Conservation (phyloP, 257 asterid genomes). For the Jacaranda copaia region DNA sequence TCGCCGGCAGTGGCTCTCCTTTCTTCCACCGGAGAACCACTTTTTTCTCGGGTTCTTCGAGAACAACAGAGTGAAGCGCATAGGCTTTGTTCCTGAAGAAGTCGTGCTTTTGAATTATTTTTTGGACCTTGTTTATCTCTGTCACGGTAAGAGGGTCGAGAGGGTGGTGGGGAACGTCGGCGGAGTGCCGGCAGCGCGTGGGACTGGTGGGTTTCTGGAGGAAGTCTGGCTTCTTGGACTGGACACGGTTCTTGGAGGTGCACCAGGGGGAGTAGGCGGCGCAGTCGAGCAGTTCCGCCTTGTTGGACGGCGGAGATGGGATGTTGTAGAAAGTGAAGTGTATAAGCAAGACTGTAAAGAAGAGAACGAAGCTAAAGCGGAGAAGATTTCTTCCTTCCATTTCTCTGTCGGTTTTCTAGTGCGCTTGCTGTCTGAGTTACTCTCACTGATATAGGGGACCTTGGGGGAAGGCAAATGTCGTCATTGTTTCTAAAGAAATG, state of each 20-base stretch:
- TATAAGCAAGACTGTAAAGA: conserved; percentile 51
- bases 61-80: conserved; percentile 78
- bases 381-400: conserved; percentile 65
- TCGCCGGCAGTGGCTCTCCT: conserved; percentile 63
- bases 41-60: conserved; percentile 78
- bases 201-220: conserved; percentile 33
- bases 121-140: conserved; percentile 58
- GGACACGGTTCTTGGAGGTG: conserved; percentile 63
- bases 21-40: conserved; percentile 67
- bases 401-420: neutral
- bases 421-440: neutral
- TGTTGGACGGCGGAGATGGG: conserved; percentile 55
- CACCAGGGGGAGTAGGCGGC: conserved; percentile 58
- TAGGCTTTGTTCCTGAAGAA: conserved; percentile 52
- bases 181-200: conserved; percentile 55
- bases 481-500: neutral
- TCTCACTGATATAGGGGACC: neutral
- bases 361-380: conserved; percentile 52
- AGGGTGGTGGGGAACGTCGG: conserved; percentile 82
- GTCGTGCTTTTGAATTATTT: conserved; percentile 39
- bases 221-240: conserved; percentile 37
- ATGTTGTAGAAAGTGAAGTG: conserved; percentile 60
- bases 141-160: conserved; percentile 83
- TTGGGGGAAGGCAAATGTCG: neutral
- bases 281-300: conserved; percentile 52